Conservation (phyloP, 495 filamentous ascomycete species). For the Xylaria flabelliformis region DNA sequence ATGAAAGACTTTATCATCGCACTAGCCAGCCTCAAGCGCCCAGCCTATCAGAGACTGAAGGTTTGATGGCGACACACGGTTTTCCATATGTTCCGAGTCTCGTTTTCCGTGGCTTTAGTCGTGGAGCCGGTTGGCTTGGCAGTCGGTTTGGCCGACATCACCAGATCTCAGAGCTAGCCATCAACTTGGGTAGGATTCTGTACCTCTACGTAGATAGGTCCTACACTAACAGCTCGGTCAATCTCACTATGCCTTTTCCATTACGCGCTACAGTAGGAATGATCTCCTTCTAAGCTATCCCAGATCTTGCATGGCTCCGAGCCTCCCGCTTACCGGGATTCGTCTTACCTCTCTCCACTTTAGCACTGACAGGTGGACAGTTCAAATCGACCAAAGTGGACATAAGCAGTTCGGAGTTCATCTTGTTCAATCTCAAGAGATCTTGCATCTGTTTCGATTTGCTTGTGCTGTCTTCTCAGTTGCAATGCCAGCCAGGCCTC, state of each 20-base stretch:
- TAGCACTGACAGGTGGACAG: slow-evolving; percentile 20
- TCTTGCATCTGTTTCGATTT: slow-evolving; percentile 23
- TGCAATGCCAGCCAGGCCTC: slow-evolving; percentile 8
- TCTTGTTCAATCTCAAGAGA: slow-evolving; percentile 22
- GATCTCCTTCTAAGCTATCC: slow-evolving; percentile 14
- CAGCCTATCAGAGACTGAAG: background rate
- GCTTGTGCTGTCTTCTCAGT: slow-evolving; percentile 4
- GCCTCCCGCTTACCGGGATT: slow-evolving; percentile 28
- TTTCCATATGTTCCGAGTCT: background rate
- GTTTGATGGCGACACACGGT: background rate
- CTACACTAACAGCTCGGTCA: background rate
- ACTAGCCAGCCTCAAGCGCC: background rate
- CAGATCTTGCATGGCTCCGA: slow-evolving; percentile 30
- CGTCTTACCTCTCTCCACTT: slow-evolving; percentile 24
- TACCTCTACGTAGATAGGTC: slow-evolving; percentile 2
- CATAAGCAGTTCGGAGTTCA: slow-evolving; percentile 8
- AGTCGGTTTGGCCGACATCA: slow-evolving; percentile 22
- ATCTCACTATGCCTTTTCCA: background rate
- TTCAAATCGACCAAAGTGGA: slow-evolving; percentile 18
- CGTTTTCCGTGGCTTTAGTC: slow-evolving; percentile 4
- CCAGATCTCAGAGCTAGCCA: slow-evolving; percentile 17
- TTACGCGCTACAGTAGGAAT: slow-evolving; percentile 5
- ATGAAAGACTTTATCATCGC: background rate
- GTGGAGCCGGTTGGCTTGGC: background rate
- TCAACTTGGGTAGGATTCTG: slow-evolving; percentile 16